phyloP scores from a whole-genome alignment of 2,329 filamentous ascomycete species.

The Huntiella moniliformis region DNA sequence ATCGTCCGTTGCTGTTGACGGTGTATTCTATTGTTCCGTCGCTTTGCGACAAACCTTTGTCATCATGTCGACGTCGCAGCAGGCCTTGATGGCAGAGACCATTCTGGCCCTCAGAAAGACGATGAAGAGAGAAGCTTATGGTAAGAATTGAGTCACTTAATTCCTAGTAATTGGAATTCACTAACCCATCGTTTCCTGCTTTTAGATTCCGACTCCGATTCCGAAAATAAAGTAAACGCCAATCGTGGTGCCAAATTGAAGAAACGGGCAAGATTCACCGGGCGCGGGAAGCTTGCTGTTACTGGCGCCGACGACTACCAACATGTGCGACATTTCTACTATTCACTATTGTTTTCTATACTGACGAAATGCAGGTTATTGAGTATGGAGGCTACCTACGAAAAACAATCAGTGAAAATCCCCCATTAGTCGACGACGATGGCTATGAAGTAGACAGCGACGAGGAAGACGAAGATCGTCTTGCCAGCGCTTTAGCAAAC shows the following conservation, averaged over 20 bases:
- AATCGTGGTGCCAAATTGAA: conserved; percentile 69
- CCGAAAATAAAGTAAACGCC: conserved; percentile 46
- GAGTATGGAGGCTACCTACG: conserved; percentile 57
- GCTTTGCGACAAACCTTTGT: neutral
- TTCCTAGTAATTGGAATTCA: neutral
- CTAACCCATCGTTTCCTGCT: neutral
- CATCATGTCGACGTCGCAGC: conserved; percentile 29
- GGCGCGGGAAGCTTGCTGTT: conserved; percentile 48
- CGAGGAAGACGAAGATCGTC: conserved; percentile 46
- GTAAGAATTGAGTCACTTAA: conserved; percentile 20
- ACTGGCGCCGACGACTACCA: conserved; percentile 50
- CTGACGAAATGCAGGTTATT: conserved; percentile 35
- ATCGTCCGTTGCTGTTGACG: too few species aligned
- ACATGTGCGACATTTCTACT: conserved; percentile 29
- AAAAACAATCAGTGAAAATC: conserved; percentile 56
- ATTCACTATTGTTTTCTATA: neutral
- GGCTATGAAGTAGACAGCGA: conserved; percentile 59
- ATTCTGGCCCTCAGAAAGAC: conserved; percentile 51
- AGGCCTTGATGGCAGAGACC: conserved; percentile 45
- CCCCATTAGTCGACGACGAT: conserved; percentile 54
- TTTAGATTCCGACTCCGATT: conserved; percentile 61
- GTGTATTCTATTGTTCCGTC: neutral
- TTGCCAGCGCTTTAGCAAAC: conserved; percentile 39
- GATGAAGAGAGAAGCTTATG: conserved; percentile 43
- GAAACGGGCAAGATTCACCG: conserved; percentile 52